A percentile compares a stretch with the other conserved stretches of the same genome.
These are phyloP conservation scores for Cryptococcus sp. DNA, from an alignment of 1,284 basidiomycete species.

Conservation along the genomic window DNA sequence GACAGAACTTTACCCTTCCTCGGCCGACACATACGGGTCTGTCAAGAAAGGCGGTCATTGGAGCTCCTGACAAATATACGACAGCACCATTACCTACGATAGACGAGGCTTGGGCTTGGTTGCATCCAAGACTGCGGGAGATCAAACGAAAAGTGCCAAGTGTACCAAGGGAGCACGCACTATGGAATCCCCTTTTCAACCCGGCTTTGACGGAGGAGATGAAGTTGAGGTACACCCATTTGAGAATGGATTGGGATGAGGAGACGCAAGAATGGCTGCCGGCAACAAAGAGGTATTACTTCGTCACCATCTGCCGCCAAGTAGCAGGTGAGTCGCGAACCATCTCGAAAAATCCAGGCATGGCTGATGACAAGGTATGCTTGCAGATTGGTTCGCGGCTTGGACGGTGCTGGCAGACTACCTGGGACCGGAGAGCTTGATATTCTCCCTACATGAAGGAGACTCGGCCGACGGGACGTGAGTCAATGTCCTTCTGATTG, in stretches of 20 bases:
- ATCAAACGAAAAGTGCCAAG: constrained; percentile 23
- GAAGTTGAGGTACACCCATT: constrained; percentile 31
- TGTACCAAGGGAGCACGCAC: constrained; percentile 36
- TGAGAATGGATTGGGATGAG: constrained; percentile 28
- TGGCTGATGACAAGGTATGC: constrained; percentile 23
- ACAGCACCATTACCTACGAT: constrained; percentile 26
- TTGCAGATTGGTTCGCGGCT: constrained; percentile 42
- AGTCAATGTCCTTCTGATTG: constrained; percentile 2
- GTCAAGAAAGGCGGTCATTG: constrained; percentile 15
- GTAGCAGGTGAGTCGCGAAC: constrained; percentile 30
- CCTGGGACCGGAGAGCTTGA: constrained; percentile 37
- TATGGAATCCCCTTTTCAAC: constrained; percentile 33
- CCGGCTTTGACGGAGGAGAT: constrained; percentile 33
- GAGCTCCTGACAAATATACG: constrained; percentile 24
- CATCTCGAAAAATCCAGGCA: background rate
- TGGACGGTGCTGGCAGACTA: constrained; percentile 43
- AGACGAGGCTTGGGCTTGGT: constrained; percentile 30
- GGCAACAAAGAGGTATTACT: constrained; percentile 27
- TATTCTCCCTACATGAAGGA: constrained; percentile 39
- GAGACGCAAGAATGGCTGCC: constrained; percentile 23
- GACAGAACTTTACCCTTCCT: constrained; percentile 7
- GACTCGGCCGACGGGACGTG: constrained; percentile 38
- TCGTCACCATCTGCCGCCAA: constrained; percentile 39
- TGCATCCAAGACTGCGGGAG: constrained; percentile 28
- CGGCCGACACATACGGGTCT: constrained; percentile 16